Evolutionary conservation across 2,329 filamentous ascomycete species (phyloP), one percentile per base, ranked within the genome.

Genomic region (Blastomyces percursus): DNA sequence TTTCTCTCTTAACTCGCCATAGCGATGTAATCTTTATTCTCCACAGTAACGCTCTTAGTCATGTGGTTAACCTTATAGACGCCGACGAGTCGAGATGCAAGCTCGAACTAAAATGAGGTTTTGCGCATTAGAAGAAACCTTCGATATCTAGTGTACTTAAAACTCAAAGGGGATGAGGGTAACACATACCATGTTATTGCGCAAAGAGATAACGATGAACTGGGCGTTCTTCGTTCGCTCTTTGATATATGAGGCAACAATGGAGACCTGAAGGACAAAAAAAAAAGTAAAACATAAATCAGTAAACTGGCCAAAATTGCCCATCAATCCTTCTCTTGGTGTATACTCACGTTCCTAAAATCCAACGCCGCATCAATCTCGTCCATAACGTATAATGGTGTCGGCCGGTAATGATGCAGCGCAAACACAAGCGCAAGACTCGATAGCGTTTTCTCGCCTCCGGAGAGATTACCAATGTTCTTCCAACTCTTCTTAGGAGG

Each of bases 61-160:
- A 97, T 99, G 76, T 99, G 93, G 77, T 96, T 97, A 74, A 99
- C 94, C 81, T 99, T 99, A 81, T 99, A 99, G 62, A 99, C 94
- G 68, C 95, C 95, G 16, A 99, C 91, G 64, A 99, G 83, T 62
- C 95, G 85, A 63, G 91, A 86, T n/a, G 95, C 93, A 66, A 99
- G 85, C 81, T 99, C 94, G 76, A 99, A 99, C 77, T 79, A 52
- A 51, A 57, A 27, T 2, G 5, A 4, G 21, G 46, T 50, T 27
- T 27, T 27, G 24, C 11, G 48, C 12, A 24, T 51, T 51, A 51
- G 48, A 51, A 51, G 44, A 27, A 0, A n/a, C n/a, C n/a, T n/a
- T n/a, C n/a, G n/a, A 27, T 24, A 11, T 14, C 7, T 9, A 50
- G 24, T 5, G 38, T 40, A 24, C 46, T 12, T 21, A 24, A 60